Conservation (phyloP, 208 protist species). For the Acanthamoeba lenticulata region DNA sequence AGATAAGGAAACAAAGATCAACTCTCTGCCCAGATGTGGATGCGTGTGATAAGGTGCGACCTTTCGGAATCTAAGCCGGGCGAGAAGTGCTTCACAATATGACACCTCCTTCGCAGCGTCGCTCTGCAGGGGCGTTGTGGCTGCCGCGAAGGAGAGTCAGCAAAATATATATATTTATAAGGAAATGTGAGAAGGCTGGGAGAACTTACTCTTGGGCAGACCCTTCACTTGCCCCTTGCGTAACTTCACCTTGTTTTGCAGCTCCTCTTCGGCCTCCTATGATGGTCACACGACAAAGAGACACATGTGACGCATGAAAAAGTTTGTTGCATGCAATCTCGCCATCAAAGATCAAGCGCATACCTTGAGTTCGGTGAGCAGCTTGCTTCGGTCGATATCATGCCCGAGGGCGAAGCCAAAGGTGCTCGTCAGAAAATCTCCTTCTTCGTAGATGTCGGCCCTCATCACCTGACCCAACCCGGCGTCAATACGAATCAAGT, state of each 20-base stretch:
- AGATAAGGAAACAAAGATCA: background rate
- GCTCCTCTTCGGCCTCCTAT: conserved; percentile 1
- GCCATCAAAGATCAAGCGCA: background rate
- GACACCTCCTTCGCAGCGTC: background rate
- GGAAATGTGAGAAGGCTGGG: background rate
- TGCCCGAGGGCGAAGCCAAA: background rate
- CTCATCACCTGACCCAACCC: background rate
- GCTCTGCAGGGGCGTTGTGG: background rate
- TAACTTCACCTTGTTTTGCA: background rate
- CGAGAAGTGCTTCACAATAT: background rate
- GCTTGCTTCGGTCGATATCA: background rate
- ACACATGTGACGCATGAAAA: background rate
- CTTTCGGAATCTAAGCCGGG: background rate
- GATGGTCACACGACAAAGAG: background rate
- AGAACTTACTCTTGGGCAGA: background rate
- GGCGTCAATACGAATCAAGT: too few species aligned
- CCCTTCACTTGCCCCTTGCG: conserved; percentile 4
- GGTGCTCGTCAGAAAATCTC: background rate
- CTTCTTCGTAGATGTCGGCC: conserved; percentile 40
- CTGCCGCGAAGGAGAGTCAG: background rate
- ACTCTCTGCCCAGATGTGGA: background rate
- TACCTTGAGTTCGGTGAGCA: conserved; percentile 38
- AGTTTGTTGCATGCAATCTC: background rate
- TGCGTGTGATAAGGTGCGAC: background rate
- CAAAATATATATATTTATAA: background rate